Base-by-base conservation (phyloP, 1,284 basidiomycete genomes). In the Sphagnurus paluster region DNA sequence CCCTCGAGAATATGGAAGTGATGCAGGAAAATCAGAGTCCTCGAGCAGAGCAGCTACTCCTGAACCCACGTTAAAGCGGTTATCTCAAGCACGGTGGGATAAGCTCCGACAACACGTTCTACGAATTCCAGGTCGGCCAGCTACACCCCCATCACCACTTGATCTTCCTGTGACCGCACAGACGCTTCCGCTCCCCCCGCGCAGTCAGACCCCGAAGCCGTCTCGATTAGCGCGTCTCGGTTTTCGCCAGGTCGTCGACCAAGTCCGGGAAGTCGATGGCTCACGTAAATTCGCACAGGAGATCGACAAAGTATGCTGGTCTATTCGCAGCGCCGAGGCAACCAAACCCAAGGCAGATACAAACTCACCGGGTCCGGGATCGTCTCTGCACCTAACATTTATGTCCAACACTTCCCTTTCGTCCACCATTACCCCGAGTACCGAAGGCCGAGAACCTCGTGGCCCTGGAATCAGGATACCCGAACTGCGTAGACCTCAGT, bases 211-310 rank as follows among this genome's bases (percentile, higher is more conserved):
- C 0, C 76, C 79, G 2, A 80, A 78, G 49, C 69, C 71, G 5
- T 80, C 79, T 39, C 68, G 76, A n/a, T 69, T 84, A 39, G 73
- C 74, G 4, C 71, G 70, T 39, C 65, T 79, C 10, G 79, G 76
- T 1, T 80, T 84, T 54, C 71, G 77, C 24, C 78, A 84, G 21
- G 77, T 82, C 5, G 81, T 83, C 0, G 80, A 83, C 14, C 73
- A 79, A 42, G 80, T 69, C 2, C 73, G 74, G 16, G 76, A 77
- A 49, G 63, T 66, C 2, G 74, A 77, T 41, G 73, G 78, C 39
- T 59, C 65, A 7, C 69, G 67, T 10, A 70, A 66, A 47, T 72
- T 82, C 42, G 64, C 72, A 1, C 70, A 74, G 36, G 80, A 82
- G 19, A 62, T 85, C 0, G 67, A 72, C 46, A 71, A 63, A 47